Evolutionary conservation across 1,139 yeast genomes (phyloP), one percentile per base, ranked within the genome.

Genomic region (Candida tetrigidarum): DNA sequence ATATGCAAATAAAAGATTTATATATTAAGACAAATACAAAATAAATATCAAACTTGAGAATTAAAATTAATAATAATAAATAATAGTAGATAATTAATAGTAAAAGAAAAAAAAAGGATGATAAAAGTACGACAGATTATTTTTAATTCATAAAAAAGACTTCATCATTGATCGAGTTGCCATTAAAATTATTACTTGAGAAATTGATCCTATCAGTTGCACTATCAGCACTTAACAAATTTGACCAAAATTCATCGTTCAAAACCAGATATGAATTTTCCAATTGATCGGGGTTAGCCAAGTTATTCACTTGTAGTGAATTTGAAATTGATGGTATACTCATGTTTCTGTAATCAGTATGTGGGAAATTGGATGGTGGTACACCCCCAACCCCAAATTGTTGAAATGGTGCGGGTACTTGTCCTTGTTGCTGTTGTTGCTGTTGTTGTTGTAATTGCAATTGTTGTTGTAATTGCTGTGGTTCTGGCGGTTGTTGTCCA

Each of bases 241-340:
- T 74, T 7, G 70, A 60, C 78, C 78, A 73, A 49, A 72, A 73
- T 47, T 73, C 78, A 50, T 72, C 78, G 39, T 71, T 70, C 14
- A 73, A 58, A 14, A 69, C 63, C 51, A 59, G 55, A 42, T 64
- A 63, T 20, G 67, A 61, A 41, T 59, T 59, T 42, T 69, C 73
- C 23, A 69, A 48, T 43, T 62, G 68, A 37, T 58, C 56, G 5
- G 53, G 49, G 38, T 53, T 50, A 28, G 51, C 50, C 4, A 50
- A 29, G 26, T 50, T 46, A 30, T 33, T 39, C 22, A 20, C 28
- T 20, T 39, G 15, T 5, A 43, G 19, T 7, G 42, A 12, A n/a
- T 41, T 35, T 3, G 49, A 35, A 10, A 45, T 38, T 16, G 52
- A 43, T 20, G 52, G 52, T 15, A 49, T 30, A 40, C 47, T 23